phyloP scores from a whole-genome alignment of 495 filamentous ascomycete species.

The Tuber calosporum region DNA sequence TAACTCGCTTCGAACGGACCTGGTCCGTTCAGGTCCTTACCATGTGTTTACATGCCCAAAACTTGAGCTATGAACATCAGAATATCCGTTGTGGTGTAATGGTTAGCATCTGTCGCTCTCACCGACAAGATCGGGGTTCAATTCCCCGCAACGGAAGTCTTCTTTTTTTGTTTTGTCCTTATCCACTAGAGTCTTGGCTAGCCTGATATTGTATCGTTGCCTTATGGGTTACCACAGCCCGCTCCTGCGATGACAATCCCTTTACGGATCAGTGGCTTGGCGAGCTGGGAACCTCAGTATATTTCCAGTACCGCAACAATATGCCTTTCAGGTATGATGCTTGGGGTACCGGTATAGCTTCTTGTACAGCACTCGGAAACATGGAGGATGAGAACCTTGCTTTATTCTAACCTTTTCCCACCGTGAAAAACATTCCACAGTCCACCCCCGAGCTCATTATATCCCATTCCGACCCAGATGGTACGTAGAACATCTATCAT shows the following conservation, averaged over 20 bases:
- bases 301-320: too few species aligned
- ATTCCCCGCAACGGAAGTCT: constrained; percentile 19
- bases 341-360: background rate
- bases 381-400: background rate
- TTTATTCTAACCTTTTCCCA: background rate
- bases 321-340: background rate
- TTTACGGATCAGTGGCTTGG: background rate
- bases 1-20: background rate
- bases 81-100: constrained; percentile 24
- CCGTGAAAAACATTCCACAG: background rate
- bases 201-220: background rate
- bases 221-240: background rate
- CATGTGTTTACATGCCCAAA: background rate
- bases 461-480: background rate
- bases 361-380: background rate
- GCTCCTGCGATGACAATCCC: background rate
- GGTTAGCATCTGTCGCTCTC: constrained; percentile 26
- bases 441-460: background rate
- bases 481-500: background rate
- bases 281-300: background rate
- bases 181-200: too few species aligned
- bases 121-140: constrained; percentile 26
- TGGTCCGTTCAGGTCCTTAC: background rate
- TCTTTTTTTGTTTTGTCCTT: background rate
- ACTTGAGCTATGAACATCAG: background rate